Conservation (phyloP, 352 stramenopile genomes). For the Globisporangium okanoganense region DNA sequence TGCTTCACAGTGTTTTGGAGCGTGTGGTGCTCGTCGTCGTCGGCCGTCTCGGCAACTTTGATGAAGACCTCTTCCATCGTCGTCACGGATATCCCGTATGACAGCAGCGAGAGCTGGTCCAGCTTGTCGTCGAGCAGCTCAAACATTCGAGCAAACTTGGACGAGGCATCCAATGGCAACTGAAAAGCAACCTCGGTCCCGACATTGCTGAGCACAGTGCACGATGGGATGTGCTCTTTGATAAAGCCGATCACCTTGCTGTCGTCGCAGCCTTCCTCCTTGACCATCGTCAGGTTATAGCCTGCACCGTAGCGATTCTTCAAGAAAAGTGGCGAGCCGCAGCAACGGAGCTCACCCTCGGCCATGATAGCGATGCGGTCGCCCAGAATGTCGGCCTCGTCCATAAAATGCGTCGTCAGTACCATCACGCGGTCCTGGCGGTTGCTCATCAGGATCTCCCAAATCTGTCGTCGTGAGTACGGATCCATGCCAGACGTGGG, state of each 20-base stretch:
- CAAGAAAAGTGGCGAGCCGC: slow-evolving; percentile 71
- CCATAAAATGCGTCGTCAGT: slow-evolving; percentile 94
- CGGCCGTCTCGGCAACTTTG: slow-evolving; percentile 70
- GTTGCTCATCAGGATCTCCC: slow-evolving; percentile 60
- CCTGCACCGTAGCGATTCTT: slow-evolving; percentile 53
- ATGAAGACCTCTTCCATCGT: slow-evolving; percentile 90
- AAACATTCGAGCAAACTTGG: slow-evolving; percentile 66
- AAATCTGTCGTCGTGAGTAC: slow-evolving; percentile 91
- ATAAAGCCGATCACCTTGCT: slow-evolving; percentile 39
- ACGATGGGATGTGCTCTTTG: slow-evolving; percentile 28
- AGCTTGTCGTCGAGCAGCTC: slow-evolving; percentile 51
- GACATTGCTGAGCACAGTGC: slow-evolving; percentile 71
- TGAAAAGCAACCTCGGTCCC: slow-evolving; percentile 79
- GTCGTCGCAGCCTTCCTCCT: slow-evolving; percentile 27
- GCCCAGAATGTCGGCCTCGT: slow-evolving; percentile 83
- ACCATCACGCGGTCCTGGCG: slow-evolving; percentile 62
- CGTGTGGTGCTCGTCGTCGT: slow-evolving; percentile 51
- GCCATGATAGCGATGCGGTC: slow-evolving; percentile 82
- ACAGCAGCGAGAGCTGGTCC: slow-evolving; percentile 35
- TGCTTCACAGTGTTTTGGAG: slow-evolving; percentile 18
- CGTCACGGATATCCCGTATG: slow-evolving; percentile 88
- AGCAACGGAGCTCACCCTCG: slow-evolving; percentile 41
- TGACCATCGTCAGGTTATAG: slow-evolving; percentile 38
- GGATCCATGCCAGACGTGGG: slow-evolving; percentile 95
- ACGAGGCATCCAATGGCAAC: slow-evolving; percentile 51